Evolutionary conservation across 345 rosid genomes (phyloP).

Genomic region (Acer saccharum): DNA sequence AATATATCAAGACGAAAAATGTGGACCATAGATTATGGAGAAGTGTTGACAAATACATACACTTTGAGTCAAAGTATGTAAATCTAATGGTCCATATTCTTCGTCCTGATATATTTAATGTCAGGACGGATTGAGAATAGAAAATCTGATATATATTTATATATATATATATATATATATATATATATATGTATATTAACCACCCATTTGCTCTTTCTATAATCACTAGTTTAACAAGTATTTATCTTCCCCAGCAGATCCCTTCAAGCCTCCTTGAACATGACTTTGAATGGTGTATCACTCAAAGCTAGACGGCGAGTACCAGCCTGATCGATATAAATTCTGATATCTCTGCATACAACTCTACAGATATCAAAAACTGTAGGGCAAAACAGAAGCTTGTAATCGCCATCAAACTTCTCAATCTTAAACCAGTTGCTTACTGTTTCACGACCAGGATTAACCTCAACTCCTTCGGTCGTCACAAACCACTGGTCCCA

Average conservation of each 20-base stretch:
- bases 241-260: neutral
- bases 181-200: too few relatives aligned
- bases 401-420: constrained; percentile 44
- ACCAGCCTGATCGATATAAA: constrained; percentile 41
- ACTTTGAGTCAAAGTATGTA: too few relatives aligned
- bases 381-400: constrained; percentile 64
- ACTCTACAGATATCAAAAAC: constrained; percentile 57
- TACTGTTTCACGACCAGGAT: constrained; percentile 48
- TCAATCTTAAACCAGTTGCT: constrained; percentile 72
- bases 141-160: too few relatives aligned
- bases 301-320: constrained; percentile 52
- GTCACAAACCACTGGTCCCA: constrained; percentile 46
- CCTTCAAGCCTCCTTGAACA: constrained; percentile 49
- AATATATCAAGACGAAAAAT: too few relatives aligned
- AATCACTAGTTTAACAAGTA: too few relatives aligned
- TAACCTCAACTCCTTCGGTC: constrained; percentile 60
- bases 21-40: too few relatives aligned
- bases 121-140: too few relatives aligned
- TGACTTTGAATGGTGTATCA: constrained; percentile 52
- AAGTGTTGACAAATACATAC: too few relatives aligned
- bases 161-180: too few relatives aligned
- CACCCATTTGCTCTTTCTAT: too few relatives aligned
- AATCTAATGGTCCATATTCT: too few relatives aligned
- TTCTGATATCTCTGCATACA: constrained; percentile 57
- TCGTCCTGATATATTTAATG: too few relatives aligned